A percentile compares a stretch with the other conserved stretches of the same genome.
These are phyloP conservation scores for Tolypocladium nubicola DNA, from an alignment of 2,329 filamentous ascomycete species.

Conservation along the genomic window DNA sequence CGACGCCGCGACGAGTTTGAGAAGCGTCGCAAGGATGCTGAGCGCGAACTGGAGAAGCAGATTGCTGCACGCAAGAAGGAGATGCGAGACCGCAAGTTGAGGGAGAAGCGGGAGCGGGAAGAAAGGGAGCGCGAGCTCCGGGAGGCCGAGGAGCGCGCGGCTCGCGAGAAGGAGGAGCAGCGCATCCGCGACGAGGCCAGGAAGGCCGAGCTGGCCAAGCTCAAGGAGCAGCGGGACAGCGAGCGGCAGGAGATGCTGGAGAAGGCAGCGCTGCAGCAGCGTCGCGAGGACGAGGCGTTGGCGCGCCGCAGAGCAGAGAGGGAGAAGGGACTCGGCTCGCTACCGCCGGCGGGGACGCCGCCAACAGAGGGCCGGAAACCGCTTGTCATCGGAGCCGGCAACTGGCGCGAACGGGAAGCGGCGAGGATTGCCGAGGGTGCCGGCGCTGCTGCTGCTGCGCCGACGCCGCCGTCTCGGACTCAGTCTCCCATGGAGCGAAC, in stretches of 20 bases:
- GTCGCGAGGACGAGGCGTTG: conserved; percentile 82
- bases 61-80: conserved; percentile 83
- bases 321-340: conserved; percentile 25
- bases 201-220: conserved; percentile 56
- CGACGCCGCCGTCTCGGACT: conserved; percentile 16
- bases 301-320: conserved; percentile 61
- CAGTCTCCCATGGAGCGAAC: conserved; percentile 29
- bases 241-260: conserved; percentile 59
- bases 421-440: conserved; percentile 18
- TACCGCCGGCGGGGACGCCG: conserved; percentile 8
- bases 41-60: conserved; percentile 87
- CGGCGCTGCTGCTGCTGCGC: conserved; percentile 10
- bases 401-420: conserved; percentile 32
- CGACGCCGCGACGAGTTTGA: conserved; percentile 92
- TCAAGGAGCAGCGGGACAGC: conserved; percentile 55
- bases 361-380: conserved; percentile 19
- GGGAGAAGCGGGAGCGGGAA: conserved; percentile 76
- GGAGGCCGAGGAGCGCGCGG: conserved; percentile 78
- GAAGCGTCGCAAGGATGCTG: conserved; percentile 81
- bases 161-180: conserved; percentile 78
- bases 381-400: conserved; percentile 23
- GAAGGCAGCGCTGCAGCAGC: conserved; percentile 58
- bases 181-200: conserved; percentile 69
- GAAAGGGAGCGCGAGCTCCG: conserved; percentile 67
- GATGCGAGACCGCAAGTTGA: conserved; percentile 68